phyloP scores from a whole-genome alignment of 2,329 filamentous ascomycete genomes.

The Diaporthe sp. region DNA sequence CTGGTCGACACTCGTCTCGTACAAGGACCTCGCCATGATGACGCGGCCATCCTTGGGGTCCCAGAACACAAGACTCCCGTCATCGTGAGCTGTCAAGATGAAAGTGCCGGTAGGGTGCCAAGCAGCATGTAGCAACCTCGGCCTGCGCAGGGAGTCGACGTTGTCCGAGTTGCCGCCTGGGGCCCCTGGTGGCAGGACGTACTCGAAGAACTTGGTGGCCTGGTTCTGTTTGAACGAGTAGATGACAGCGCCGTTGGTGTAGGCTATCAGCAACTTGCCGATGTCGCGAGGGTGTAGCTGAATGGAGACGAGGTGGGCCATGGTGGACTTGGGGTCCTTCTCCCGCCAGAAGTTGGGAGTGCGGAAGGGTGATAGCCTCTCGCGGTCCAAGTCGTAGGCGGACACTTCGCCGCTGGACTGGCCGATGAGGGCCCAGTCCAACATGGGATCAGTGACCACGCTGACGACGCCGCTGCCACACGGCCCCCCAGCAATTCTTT shows the following conservation, averaged over 20 bases:
- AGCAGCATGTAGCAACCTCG: conserved; percentile 83
- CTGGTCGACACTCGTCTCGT: conserved; percentile 80
- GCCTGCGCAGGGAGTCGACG: conserved; percentile 74
- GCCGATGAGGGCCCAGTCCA: conserved; percentile 94
- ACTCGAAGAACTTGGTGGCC: conserved; percentile 84
- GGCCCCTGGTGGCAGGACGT: conserved; percentile 84
- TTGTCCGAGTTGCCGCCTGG: conserved; percentile 82
- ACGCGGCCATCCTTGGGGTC: conserved; percentile 90
- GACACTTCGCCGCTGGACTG: conserved; percentile 86
- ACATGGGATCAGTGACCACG: conserved; percentile 85
- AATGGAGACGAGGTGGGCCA: conserved; percentile 77
- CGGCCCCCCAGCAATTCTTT: conserved; percentile 77
- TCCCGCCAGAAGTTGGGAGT: conserved; percentile 91
- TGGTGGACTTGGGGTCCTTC: conserved; percentile 75
- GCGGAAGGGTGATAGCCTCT: conserved; percentile 80
- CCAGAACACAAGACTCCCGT: conserved; percentile 94
- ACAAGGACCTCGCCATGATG: conserved; percentile 85
- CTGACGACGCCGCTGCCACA: conserved; percentile 82
- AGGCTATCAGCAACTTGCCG: conserved; percentile 91
- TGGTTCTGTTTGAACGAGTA: conserved; percentile 96
- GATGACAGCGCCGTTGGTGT: conserved; percentile 86
- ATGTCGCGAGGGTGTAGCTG: conserved; percentile 93
- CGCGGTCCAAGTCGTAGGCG: conserved; percentile 93
- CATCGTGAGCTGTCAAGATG: conserved; percentile 87
- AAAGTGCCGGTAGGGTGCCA: conserved; percentile 98